A percentile compares a stretch with the other conserved stretches of the same genome.
phyloP scores from a whole-genome alignment of 345 rosid genomes.

The Murraya paniculata region DNA sequence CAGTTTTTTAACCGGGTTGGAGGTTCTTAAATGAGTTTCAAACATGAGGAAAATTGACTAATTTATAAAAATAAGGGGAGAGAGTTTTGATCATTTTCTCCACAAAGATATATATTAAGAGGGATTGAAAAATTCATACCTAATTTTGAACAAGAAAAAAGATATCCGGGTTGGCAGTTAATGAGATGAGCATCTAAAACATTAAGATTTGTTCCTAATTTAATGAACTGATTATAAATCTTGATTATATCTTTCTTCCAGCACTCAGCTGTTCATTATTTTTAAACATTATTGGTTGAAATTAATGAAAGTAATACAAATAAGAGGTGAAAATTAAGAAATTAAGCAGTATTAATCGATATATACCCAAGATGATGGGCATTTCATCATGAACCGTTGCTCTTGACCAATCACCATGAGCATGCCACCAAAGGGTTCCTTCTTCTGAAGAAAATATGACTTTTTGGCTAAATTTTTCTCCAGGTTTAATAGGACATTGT shows the following conservation, averaged over 20 bases:
- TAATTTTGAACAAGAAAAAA: slow-evolving; percentile 29
- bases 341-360: neutral
- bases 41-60: neutral
- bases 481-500: slow-evolving; percentile 30
- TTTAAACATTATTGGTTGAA: no score
- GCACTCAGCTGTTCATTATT: slow-evolving; percentile 21
- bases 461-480: slow-evolving; percentile 20
- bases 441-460: slow-evolving; percentile 17
- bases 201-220: slow-evolving; percentile 23
- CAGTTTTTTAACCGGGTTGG: no score
- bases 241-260: slow-evolving; percentile 21
- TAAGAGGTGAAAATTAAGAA: neutral
- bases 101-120: neutral
- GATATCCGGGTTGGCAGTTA: slow-evolving; percentile 44
- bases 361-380: slow-evolving; percentile 31
- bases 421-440: slow-evolving; percentile 47
- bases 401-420: slow-evolving; percentile 23
- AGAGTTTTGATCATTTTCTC: neutral
- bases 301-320: slow-evolving; percentile 9
- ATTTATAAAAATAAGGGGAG: neutral
- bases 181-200: slow-evolving; percentile 33
- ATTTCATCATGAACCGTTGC: slow-evolving; percentile 33
- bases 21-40: no score
- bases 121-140: neutral
- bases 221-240: neutral